These are phyloP conservation scores for Trametes cinnabarina DNA, from an alignment of 768 basidiomycete genomes.

Conservation along the genomic window DNA sequence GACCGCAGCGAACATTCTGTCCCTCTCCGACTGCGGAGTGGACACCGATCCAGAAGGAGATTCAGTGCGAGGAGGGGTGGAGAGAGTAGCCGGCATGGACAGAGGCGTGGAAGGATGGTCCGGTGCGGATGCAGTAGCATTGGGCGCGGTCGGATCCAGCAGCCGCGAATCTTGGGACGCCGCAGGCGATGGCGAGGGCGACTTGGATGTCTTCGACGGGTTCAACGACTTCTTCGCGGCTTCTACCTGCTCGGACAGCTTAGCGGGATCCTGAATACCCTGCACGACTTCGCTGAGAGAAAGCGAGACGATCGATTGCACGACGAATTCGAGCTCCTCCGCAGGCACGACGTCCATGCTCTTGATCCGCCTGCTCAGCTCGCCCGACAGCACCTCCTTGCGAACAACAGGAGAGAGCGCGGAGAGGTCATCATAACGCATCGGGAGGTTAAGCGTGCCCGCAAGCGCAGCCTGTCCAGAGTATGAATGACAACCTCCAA, in stretches of 20 bases:
- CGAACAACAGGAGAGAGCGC: conserved; percentile 84
- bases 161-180: conserved; percentile 69
- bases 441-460: conserved; percentile 76
- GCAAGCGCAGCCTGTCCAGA: conserved; percentile 67
- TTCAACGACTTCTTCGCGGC: conserved; percentile 30
- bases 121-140: conserved; percentile 83
- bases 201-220: conserved; percentile 29
- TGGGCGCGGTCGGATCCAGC: conserved; percentile 59
- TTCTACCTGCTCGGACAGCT: conserved; percentile 62
- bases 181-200: conserved; percentile 52
- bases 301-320: conserved; percentile 67
- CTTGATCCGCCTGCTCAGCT: conserved; percentile 74
- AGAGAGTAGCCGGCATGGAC: conserved; percentile 70
- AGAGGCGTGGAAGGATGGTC: conserved; percentile 87
- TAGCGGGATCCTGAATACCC: conserved; percentile 67
- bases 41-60: conserved; percentile 61
- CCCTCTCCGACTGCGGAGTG: conserved; percentile 67
- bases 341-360: conserved; percentile 49
- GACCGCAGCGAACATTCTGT: conserved; percentile 70
- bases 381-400: conserved; percentile 81
- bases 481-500: background rate
- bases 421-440: conserved; percentile 85
- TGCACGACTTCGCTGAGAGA: conserved; percentile 76
- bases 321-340: conserved; percentile 59
- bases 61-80: conserved; percentile 80